Evolutionary conservation across 202 grass and related monocot species (phyloP), one percentile per base, ranked within the genome.

Genomic region (Panicum hallii): DNA sequence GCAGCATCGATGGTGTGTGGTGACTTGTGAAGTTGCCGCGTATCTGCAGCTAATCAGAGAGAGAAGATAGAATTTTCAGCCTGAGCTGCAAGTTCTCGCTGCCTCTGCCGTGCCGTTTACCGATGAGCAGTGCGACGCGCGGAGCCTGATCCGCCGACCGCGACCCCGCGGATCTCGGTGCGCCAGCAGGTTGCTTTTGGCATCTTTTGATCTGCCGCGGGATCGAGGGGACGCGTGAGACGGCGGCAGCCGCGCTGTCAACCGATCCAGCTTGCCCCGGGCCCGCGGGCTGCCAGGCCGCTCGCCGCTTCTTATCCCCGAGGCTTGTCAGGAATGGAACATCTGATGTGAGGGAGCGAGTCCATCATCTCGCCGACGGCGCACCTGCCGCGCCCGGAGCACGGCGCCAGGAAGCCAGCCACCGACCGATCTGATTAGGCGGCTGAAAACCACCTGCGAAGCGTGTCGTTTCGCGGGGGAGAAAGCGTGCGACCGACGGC

Each of bases 301-400:
- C 36, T 38, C 36, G 36, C 36, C 36, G 36, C 36, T 38, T 38
- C 36, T 38, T 38, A 38, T 38, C 36, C 36, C 4, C 4, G 36
- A 38, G 36, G 36, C 67, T 38, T 74, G 47, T 53, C 49, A 55
- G 72, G 50, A 75, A 75, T 4, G 53, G 53, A 43, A 44, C 19
- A 46, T 56, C 2, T 38, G 46, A 26, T 50, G 63, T 34, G 75
- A 75, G 63, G 26, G 28, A 32, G 42, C 42, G 42, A 70, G 68
- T 16, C 22, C 43, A 26, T 38, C 36, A 32, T 46, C 44, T 23
- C 60, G 72, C 48, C 49, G 75, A 88, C 58, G 81, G 48, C 81
- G 81, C 81, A 67, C 75, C 86, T 46, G 80, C 80, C 53, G 47
- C 69, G 22, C 2, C 36, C 36, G 36, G 2, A 3, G 2, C 36